Percentiles rank a stretch among this genome's conserved stretches.
These are phyloP conservation scores for Stropharia rugosoannulata DNA, from an alignment of 768 basidiomycete species.

Conservation along the genomic window DNA sequence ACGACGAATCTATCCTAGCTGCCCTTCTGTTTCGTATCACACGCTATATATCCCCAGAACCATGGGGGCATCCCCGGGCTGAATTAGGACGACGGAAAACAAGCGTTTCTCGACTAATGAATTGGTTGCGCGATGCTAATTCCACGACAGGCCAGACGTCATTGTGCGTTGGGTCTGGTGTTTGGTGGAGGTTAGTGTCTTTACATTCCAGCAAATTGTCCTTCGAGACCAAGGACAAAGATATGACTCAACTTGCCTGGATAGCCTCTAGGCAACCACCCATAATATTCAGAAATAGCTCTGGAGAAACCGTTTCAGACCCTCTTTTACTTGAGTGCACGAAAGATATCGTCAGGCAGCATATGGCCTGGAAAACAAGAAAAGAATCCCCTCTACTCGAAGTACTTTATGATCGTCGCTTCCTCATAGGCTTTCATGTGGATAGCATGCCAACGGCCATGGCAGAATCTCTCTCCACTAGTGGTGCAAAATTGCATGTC, in stretches of 20 bases:
- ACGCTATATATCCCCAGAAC: conserved; percentile 69
- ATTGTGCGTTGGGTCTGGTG: conserved; percentile 54
- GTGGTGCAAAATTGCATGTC: conserved; percentile 5
- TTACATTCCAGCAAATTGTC: conserved; percentile 20
- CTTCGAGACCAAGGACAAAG: neutral
- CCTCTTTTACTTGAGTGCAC: conserved; percentile 45
- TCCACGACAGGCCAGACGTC: conserved; percentile 19
- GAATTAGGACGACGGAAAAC: conserved; percentile 53
- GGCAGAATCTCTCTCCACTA: conserved; percentile 1
- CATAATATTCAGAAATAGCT: conserved; percentile 26
- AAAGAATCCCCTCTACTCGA: conserved; percentile 24
- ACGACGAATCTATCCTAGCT: conserved; percentile 33
- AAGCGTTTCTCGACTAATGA: conserved; percentile 47
- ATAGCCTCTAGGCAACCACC: conserved; percentile 58
- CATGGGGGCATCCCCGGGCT: conserved; percentile 73
- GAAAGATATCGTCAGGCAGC: conserved; percentile 14
- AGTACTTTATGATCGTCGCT: conserved; percentile 67
- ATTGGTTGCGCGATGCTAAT: conserved; percentile 43
- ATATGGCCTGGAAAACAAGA: conserved; percentile 15
- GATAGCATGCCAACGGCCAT: conserved; percentile 40
- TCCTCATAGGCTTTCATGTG: conserved; percentile 49
- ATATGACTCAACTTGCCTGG: conserved; percentile 45
- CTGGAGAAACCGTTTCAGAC: conserved; percentile 10
- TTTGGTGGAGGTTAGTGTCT: conserved; percentile 60
- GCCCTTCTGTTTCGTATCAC: conserved; percentile 54